Evolutionary conservation across 768 basidiomycete genomes (phyloP).

Genomic region (Termitomyces sp.): DNA sequence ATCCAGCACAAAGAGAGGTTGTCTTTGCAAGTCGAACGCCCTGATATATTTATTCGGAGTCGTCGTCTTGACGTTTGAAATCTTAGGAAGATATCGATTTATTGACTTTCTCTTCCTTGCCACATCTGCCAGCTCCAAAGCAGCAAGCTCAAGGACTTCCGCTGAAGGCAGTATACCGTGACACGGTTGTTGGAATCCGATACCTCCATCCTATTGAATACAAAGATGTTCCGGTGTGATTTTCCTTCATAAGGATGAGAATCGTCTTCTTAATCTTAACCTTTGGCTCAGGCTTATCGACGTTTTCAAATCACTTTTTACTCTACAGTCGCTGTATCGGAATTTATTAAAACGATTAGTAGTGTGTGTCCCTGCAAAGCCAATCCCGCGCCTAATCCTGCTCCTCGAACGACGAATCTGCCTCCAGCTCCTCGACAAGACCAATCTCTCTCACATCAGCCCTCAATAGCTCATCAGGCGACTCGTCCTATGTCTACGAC

Average conservation of each 20-base stretch:
- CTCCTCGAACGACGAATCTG: conserved; percentile 6
- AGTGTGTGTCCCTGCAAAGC: conserved; percentile 72
- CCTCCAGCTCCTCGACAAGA: conserved; percentile 3
- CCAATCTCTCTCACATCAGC: conserved; percentile 5
- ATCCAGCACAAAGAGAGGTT: conserved; percentile 47
- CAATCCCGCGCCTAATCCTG: conserved; percentile 29
- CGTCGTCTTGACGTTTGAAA: conserved; percentile 1
- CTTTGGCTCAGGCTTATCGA: conserved; percentile 48
- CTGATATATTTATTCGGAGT: background rate
- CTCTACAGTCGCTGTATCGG: conserved; percentile 37
- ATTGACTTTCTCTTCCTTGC: conserved; percentile 53
- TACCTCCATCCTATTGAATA: conserved; percentile 51
- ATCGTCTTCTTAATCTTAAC: conserved; percentile 11
- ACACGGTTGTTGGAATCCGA: conserved; percentile 66
- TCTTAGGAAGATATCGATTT: conserved; percentile 74
- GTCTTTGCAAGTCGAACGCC: conserved; percentile 49
- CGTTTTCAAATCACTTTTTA: conserved; percentile 74
- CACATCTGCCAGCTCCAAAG: conserved; percentile 18
- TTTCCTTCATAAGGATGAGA: background rate
- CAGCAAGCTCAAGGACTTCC: conserved; percentile 50
- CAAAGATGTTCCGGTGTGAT: conserved; percentile 12
- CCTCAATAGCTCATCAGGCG: background rate
- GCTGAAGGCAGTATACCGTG: conserved; percentile 78
- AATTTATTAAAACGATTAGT: conserved; percentile 59
- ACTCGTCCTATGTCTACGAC: background rate